phyloP scores from a whole-genome alignment of 2,329 filamentous ascomycete species.

The Neonectria ditissima region DNA sequence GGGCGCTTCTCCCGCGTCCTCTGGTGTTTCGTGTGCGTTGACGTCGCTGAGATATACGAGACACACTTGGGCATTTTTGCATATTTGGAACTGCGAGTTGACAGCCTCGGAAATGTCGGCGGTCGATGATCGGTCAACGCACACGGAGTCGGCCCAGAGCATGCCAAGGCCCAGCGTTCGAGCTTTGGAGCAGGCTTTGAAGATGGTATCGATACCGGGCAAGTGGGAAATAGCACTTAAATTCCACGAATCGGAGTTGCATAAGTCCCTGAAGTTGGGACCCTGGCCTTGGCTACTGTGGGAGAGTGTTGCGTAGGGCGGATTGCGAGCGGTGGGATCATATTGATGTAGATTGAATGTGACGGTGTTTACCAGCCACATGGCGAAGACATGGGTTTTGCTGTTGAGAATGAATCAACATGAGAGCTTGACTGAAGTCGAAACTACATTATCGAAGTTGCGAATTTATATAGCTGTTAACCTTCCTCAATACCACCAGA shows the following conservation, averaged over 20 bases:
- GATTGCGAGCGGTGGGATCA: neutral
- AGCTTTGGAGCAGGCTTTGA: neutral
- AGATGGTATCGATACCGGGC: neutral
- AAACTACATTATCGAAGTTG: too few relatives aligned
- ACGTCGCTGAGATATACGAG: neutral
- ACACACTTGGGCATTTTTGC: neutral
- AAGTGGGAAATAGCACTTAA: neutral
- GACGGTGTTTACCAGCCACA: too few relatives aligned
- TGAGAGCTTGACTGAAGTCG: too few relatives aligned
- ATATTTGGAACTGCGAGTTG: slow-evolving; percentile 9
- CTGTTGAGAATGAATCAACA: too few relatives aligned
- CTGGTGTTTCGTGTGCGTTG: neutral
- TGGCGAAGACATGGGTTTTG: too few relatives aligned
- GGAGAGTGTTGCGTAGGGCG: neutral
- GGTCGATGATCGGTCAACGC: neutral
- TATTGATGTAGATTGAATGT: neutral
- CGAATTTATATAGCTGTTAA: too few relatives aligned
- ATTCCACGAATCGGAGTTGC: too few relatives aligned
- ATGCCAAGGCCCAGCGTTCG: neutral
- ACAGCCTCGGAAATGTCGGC: neutral
- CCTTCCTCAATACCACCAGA: too few relatives aligned
- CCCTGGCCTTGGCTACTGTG: neutral
- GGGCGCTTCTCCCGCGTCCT: neutral
- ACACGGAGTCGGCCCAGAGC: neutral
- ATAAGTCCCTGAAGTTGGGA: neutral